A percentile compares a stretch with the other conserved stretches of the same genome.
Evolutionary conservation across 139 green algal genomes (phyloP).

Genomic region (Zygnema cylindricum): DNA sequence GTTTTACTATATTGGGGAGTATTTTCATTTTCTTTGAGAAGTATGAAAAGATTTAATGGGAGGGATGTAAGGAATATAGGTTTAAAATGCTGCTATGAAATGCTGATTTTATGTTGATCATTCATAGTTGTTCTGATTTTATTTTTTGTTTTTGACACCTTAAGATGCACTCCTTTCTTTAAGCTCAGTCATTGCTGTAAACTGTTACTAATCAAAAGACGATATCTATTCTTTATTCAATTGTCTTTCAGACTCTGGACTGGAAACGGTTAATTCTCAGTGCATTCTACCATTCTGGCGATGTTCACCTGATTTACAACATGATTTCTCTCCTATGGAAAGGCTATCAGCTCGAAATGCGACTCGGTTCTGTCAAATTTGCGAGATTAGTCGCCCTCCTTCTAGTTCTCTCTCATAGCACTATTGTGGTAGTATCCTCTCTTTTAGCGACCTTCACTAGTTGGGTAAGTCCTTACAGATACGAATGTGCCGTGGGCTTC

Average conservation of each 20-base stretch:
- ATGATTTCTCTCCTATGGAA: constrained; percentile 64
- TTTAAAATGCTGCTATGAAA: no score
- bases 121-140: no score
- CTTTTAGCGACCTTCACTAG: not conserved
- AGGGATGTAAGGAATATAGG: no score
- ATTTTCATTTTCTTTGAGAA: no score
- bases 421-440: constrained; percentile 32
- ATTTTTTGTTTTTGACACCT: no score
- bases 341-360: constrained; percentile 50
- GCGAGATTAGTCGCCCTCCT: constrained; percentile 11
- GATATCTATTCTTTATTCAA: not conserved
- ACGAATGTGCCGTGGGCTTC: constrained; percentile 57
- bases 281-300: constrained; percentile 51
- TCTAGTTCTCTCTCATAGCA: constrained; percentile 43
- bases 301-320: constrained; percentile 60
- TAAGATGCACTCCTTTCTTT: no score
- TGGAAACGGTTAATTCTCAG: constrained; percentile 36
- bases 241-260: constrained; percentile 33
- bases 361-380: constrained; percentile 33
- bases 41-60: no score
- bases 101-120: no score
- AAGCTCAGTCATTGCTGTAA: no score
- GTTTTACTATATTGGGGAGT: no score
- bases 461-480: constrained; percentile 25
- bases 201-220: not conserved